Base-by-base conservation (phyloP, 2,329 filamentous ascomycete species). In the Zelopaecilomyces penicillatus region DNA sequence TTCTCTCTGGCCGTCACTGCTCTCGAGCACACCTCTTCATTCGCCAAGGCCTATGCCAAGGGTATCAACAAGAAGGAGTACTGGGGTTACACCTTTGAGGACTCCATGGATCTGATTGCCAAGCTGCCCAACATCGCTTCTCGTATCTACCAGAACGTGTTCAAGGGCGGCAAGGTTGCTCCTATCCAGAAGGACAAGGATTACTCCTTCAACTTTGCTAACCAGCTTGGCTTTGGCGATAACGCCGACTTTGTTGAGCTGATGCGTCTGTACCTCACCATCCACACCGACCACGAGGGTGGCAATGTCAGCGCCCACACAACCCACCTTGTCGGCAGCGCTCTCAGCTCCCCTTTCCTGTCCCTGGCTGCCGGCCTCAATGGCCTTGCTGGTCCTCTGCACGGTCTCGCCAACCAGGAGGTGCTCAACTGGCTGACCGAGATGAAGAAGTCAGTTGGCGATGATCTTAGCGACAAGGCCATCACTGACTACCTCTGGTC, bases 91-190 rank as follows among this genome's bases (percentile, higher is more conserved):
- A 96, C 90, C 60, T 98, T 94, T 64, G 93, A 98, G 82, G 93
- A 98, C 75, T 93, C 90, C 52, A 97, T 98, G 91, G 91, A 98
- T 74, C 78, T 98, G 68, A 98, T 98, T 68, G 93, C 93, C 65
- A 97, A 97, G 84, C 87, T 98, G 60, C 93, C 93, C 67, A 96
- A 88, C 68, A 96, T 98, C 63, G 93, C 93, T 54, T 78, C 93
- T 53, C 88, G 89, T 75, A 98, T 98, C 80, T 98, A 98, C 84
- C 93, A 95, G 78, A 98, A 98, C 71, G 85, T 97, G 69, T 98
- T 95, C 87, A 96, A 97, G 83, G 93, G 95, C 65, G 93, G 93
- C 75, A 97, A 97, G 84, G 91, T 98, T 57, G 87, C 88, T 50
- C 69, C 89, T 45, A 81, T 95, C 68, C 84, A 97, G 79, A 94